phyloP scores from a whole-genome alignment of 768 basidiomycete species.

The Leccinum truebloodii region DNA sequence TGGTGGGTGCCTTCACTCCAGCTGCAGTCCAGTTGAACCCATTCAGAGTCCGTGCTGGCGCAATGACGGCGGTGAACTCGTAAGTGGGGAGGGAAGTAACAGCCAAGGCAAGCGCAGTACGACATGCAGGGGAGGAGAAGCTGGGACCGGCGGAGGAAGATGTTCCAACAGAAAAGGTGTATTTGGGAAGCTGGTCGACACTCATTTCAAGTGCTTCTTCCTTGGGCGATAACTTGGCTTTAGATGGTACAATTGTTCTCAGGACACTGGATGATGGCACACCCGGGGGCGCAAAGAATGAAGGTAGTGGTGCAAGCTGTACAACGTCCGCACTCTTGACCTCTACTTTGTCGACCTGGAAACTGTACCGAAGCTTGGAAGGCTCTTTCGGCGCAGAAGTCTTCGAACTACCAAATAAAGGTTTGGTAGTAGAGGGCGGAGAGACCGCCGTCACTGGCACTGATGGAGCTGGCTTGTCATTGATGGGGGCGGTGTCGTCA shows the following conservation, averaged over 20 bases:
- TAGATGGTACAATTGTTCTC: constrained; percentile 8
- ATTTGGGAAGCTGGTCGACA: constrained; percentile 37
- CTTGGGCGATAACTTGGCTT: constrained; percentile 29
- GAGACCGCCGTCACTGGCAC: constrained; percentile 12
- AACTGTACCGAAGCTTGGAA: constrained; percentile 75
- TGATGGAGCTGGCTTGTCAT: constrained; percentile 16
- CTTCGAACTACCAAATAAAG: constrained; percentile 37
- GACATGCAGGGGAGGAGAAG: constrained; percentile 24
- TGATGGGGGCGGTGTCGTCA: constrained; percentile 24
- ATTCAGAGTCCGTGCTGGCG: constrained; percentile 28
- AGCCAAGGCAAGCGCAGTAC: constrained; percentile 42
- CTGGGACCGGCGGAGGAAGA: constrained; percentile 24
- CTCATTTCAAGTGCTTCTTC: constrained; percentile 31
- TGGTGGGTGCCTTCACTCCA: constrained; percentile 49
- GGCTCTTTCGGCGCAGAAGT: constrained; percentile 69
- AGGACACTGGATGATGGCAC: background rate
- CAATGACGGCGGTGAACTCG: constrained; percentile 30
- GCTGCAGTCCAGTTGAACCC: constrained; percentile 66
- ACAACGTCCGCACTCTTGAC: constrained; percentile 19
- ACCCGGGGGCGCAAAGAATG: constrained; percentile 34
- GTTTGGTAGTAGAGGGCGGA: constrained; percentile 25
- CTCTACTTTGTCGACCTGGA: constrained; percentile 55
- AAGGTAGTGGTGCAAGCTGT: constrained; percentile 7
- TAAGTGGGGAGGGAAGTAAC: constrained; percentile 48
- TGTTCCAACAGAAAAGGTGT: constrained; percentile 27